phyloP scores from a whole-genome alignment of 805 yeast genomes.

The Wickerhamiella lipophila region DNA sequence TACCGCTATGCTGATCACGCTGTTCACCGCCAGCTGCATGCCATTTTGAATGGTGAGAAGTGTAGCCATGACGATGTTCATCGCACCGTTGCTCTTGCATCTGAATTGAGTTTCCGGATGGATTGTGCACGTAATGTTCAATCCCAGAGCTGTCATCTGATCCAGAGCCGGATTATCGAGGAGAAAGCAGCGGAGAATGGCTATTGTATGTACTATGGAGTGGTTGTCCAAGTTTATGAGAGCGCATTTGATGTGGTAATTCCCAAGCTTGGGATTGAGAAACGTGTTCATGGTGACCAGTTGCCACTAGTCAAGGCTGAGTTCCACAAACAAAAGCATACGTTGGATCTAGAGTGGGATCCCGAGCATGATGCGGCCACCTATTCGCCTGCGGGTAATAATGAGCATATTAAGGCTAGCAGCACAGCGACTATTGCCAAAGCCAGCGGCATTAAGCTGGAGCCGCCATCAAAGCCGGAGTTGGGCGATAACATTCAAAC shows the following conservation, averaged over 20 bases:
- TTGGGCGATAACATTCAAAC: conserved; percentile 62
- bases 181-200: conserved; percentile 54
- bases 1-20: conserved; percentile 84
- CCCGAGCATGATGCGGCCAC: conserved; percentile 85
- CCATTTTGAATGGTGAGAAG: conserved; percentile 34
- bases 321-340: conserved; percentile 54
- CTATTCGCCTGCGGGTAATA: conserved; percentile 47
- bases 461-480: conserved; percentile 46
- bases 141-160: conserved; percentile 82
- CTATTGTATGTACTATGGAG: conserved; percentile 71
- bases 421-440: conserved; percentile 10
- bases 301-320: conserved; percentile 86
- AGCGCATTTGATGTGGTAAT: conserved; percentile 85
- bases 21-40: conserved; percentile 83
- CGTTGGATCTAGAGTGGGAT: conserved; percentile 84
- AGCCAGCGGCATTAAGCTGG: conserved; percentile 14
- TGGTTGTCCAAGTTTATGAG: conserved; percentile 85
- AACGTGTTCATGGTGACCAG: conserved; percentile 73
- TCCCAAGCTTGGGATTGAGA: conserved; percentile 53
- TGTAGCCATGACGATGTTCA: not conserved
- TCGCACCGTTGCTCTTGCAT: conserved; percentile 39
- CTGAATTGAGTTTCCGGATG: conserved; percentile 88
- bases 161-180: conserved; percentile 62
- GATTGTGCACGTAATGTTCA: conserved; percentile 90
- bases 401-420: not conserved